Base-by-base conservation (phyloP, 1,284 basidiomycete species). In the Cronartium quercuum region DNA sequence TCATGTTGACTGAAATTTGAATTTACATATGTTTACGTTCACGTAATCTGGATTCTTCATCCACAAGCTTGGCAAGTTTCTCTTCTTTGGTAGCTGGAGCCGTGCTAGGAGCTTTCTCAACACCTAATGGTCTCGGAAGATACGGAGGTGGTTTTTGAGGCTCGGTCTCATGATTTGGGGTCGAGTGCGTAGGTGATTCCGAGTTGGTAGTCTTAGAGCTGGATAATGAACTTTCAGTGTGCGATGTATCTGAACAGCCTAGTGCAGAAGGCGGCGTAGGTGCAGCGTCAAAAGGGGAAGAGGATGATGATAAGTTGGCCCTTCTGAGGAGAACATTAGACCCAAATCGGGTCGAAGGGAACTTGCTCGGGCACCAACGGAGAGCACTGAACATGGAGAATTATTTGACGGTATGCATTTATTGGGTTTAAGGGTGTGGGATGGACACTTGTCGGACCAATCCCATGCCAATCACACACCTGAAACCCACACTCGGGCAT, bases 21-120 rank as follows among this genome's bases (percentile, higher is more conserved):
- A 75, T 68, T 75, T 21, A 75, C 73, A 75, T 51, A 42, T 75
- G 73, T 75, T 68, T 75, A 68, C 73, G 73, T 75, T 75, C 73
- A 63, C 66, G 57, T 44, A 75, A 55, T 34, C 65, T 60, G 2
- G 65, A 57, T 57, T 41, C 40, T 29, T 67, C 58, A 44, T 75
- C 73, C 18, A 75, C 66, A 44, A 75, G 61, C 47, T 75, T 67
- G 7, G 65, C 73, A 6, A 75, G 37, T 57, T 68, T 75, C 63
- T 75, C 65, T 18, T 67, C 34, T 15, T 68, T 62, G 9, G 73
- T 67, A 21, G 44, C 40, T 6, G 73, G 65, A 3, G 34, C 57
- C 38, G 65, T 67, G 44, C 58, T 75, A 1, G 73, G 73, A 7
- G 42, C 40, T 37, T 68, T 38, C n/a, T 67, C 21, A n/a, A 75